A percentile compares a stretch with the other conserved stretches of the same genome.
Conservation (phyloP, 805 yeast species). For the Candida arabinofermentans region DNA sequence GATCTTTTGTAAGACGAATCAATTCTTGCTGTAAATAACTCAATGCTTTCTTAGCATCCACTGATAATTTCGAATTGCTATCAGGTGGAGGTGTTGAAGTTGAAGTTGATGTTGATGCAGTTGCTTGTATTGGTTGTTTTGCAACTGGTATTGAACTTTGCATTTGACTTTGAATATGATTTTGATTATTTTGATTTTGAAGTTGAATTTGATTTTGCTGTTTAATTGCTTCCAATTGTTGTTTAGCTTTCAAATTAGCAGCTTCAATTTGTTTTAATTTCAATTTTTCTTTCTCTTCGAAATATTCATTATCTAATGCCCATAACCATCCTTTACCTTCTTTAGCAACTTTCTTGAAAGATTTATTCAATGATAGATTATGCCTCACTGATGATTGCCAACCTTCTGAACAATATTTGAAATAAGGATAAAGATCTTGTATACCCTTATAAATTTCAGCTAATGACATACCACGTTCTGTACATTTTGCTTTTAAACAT, state of each 20-base stretch:
- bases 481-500: conserved; percentile 65
- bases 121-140: conserved; percentile 11
- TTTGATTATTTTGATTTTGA: conserved; percentile 4
- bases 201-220: conserved; percentile 26
- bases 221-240: conserved; percentile 12
- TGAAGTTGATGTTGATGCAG: conserved; percentile 7
- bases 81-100: conserved; percentile 5
- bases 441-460: conserved; percentile 86
- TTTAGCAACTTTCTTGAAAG: conserved; percentile 74
- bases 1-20: conserved; percentile 71
- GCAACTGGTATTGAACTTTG: conserved; percentile 8
- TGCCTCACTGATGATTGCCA: conserved; percentile 97
- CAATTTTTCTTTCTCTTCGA: conserved; percentile 70
- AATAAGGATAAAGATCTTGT: conserved; percentile 85
- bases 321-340: conserved; percentile 95
- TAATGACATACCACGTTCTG: conserved; percentile 70
- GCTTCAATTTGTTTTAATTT: conserved; percentile 64
- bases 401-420: conserved; percentile 90
- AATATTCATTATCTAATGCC: conserved; percentile 84
- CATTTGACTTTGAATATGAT: neutral
- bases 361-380: conserved; percentile 79
- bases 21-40: conserved; percentile 84
- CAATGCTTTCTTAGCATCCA: conserved; percentile 68
- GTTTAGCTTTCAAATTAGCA: conserved; percentile 34
- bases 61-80: conserved; percentile 37